These are phyloP conservation scores for Sporisorium iseilematis-ciliati DNA, from an alignment of 1,284 basidiomycete species.

Conservation along the genomic window DNA sequence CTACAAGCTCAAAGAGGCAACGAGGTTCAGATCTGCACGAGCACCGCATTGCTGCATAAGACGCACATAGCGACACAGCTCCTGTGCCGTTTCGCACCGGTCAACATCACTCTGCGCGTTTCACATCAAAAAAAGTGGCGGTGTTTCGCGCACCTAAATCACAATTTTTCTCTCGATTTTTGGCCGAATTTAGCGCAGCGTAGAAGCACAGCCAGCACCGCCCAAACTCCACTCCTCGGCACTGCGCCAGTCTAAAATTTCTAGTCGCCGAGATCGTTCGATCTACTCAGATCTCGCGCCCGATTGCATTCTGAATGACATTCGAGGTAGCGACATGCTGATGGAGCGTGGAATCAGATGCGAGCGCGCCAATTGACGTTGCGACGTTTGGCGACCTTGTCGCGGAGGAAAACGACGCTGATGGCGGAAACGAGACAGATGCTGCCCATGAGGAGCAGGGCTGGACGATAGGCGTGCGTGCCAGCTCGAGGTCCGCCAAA, in stretches of 20 bases:
- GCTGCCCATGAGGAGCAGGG: conserved; percentile 46
- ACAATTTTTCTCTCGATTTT: neutral
- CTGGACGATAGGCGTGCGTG: conserved; percentile 41
- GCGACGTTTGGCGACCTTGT: conserved; percentile 30
- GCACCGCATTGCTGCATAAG: conserved; percentile 31
- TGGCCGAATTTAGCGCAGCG: neutral
- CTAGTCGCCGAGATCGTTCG: conserved; percentile 4
- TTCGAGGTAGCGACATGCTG: neutral
- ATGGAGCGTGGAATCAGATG: conserved; percentile 8
- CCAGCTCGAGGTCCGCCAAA: conserved; percentile 45
- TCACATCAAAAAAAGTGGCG: neutral
- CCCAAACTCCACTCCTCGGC: conserved; percentile 4
- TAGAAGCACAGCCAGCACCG: conserved; percentile 5
- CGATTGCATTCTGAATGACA: neutral
- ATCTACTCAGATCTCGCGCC: neutral
- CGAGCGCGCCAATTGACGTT: conserved; percentile 40
- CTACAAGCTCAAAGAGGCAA: neutral
- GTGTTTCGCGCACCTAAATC: neutral
- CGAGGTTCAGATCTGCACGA: conserved; percentile 10
- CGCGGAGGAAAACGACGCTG: conserved; percentile 36
- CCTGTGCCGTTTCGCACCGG: conserved; percentile 3
- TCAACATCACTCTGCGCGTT: neutral
- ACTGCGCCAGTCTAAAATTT: neutral
- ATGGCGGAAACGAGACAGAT: conserved; percentile 42
- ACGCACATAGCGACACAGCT: neutral